These are phyloP conservation scores for Pleurotus tuoliensis DNA, from an alignment of 768 basidiomycete species.

Conservation along the genomic window DNA sequence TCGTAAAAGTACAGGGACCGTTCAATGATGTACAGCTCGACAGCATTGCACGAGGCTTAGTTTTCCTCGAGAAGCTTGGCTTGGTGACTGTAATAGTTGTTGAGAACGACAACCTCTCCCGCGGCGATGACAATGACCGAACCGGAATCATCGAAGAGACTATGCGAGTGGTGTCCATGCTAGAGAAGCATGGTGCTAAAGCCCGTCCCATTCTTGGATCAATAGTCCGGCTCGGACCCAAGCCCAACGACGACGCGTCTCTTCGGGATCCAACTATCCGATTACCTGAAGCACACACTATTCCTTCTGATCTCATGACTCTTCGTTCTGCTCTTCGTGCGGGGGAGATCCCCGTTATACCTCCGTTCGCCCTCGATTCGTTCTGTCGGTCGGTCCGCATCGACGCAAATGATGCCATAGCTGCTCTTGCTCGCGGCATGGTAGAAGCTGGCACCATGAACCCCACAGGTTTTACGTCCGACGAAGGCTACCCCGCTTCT, in stretches of 20 bases:
- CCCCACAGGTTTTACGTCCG: slow-evolving; percentile 24
- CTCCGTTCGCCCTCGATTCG: slow-evolving; percentile 90
- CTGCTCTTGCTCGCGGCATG: slow-evolving; percentile 87
- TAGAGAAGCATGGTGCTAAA: slow-evolving; percentile 81
- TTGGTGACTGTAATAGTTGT: slow-evolving; percentile 94
- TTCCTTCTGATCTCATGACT: slow-evolving; percentile 74
- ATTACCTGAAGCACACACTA: slow-evolving; percentile 74
- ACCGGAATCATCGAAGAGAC: slow-evolving; percentile 69
- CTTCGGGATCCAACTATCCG: slow-evolving; percentile 27
- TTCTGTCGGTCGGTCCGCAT: slow-evolving; percentile 84
- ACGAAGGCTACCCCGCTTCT: slow-evolving; percentile 30
- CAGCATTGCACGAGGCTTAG: slow-evolving; percentile 89
- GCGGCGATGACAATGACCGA: slow-evolving; percentile 70
- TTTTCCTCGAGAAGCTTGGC: slow-evolving; percentile 93
- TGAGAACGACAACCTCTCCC: slow-evolving; percentile 75
- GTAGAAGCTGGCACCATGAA: slow-evolving; percentile 43
- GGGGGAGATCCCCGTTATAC: slow-evolving; percentile 94
- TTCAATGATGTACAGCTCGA: slow-evolving; percentile 92
- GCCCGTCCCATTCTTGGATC: slow-evolving; percentile 89
- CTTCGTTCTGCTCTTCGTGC: slow-evolving; percentile 87
- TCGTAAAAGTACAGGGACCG: slow-evolving; percentile 96
- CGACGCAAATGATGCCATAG: slow-evolving; percentile 84
- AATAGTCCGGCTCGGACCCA: slow-evolving; percentile 80
- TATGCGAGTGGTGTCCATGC: slow-evolving; percentile 75
- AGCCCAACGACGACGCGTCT: slow-evolving; percentile 42